phyloP scores from a whole-genome alignment of 176 grass and related monocot genomes.

The Cymbopogon citratus region DNA sequence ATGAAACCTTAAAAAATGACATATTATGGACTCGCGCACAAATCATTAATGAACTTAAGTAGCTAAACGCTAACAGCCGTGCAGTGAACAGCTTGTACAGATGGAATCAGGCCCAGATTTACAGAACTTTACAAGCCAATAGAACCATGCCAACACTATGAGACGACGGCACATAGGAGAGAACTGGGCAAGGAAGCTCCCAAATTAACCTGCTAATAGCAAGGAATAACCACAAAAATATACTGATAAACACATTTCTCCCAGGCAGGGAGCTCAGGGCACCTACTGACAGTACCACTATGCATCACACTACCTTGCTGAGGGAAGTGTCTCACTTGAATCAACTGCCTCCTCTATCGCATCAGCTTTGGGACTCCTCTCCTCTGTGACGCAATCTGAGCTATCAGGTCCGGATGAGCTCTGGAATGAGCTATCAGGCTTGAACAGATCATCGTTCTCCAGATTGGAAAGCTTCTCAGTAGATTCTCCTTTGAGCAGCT shows the following conservation, averaged over 20 bases:
- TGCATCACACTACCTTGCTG: constrained; percentile 44
- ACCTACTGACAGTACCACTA: background rate
- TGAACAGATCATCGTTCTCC: constrained; percentile 71
- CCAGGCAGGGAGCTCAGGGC: background rate
- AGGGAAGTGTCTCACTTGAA: constrained; percentile 43
- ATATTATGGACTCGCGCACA: background rate
- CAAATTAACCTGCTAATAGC: constrained; percentile 13
- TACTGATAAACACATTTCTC: background rate
- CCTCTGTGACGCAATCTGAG: constrained; percentile 41
- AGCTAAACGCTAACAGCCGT: background rate
- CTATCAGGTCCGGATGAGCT: constrained; percentile 17
- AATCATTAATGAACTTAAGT: background rate
- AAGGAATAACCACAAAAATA: constrained; percentile 19
- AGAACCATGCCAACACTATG: constrained; percentile 6
- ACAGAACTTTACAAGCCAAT: constrained; percentile 27
- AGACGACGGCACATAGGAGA: constrained; percentile 15
- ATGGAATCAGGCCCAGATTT: constrained; percentile 8
- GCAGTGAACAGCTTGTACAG: background rate
- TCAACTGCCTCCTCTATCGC: constrained; percentile 35
- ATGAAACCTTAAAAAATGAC: background rate
- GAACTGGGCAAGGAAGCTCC: background rate
- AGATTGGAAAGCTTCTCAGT: constrained; percentile 54
- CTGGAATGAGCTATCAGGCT: constrained; percentile 19
- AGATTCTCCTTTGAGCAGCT: constrained; percentile 68
- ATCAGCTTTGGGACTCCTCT: constrained; percentile 52